Base-by-base conservation (phyloP, 176 grass and related monocot genomes). In the Carex cristatella region DNA sequence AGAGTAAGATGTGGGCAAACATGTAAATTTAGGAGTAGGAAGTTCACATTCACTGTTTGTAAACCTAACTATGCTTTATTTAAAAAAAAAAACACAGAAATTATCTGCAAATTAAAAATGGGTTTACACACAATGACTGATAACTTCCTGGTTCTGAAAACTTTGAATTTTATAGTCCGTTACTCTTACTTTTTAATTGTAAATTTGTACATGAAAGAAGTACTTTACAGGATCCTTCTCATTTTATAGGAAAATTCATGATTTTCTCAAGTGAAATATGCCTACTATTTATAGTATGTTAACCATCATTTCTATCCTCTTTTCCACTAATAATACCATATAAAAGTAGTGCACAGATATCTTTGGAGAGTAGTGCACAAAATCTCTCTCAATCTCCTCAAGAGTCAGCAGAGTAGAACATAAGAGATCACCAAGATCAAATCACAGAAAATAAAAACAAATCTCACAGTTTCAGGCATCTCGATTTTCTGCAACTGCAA, bases 381-480 rank as follows among this genome's bases (percentile, higher is more conserved):
- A 27, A 30, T 32, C 74, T 33, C 74, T 14, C 72, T 40, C 35
- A 18, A 7, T 12, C 14, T 37, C 7, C 12, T 37, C 68, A 71
- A n/a, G 68, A 0, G 53, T 33, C 27, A 33, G 74, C 49, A 15
- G 10, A 78, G 49, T 30, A 77, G 10, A 76, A 55, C 49, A 31
- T 33, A 44, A 44, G 14, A 51, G 61, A 81, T 10, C 32, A 53
- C 46, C 23, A 14, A 49, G 49, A 49, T 67, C 18, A 65, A 46
- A 63, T 83, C 37, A 31, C 27, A 35, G 10, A 53, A 66, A 67
- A 46, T n/a, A 2, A 54, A 83, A 83, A 67, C n/a, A 69, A 83
- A 12, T 30, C 61, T 83, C 35, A 83, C 81, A 83, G 81, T 83
- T 83, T 83, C 19, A 83, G 11, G 81, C 81, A 83, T 83, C 49